These are phyloP conservation scores for Lachancea lanzarotensis DNA, from an alignment of 805 yeast genomes.

Conservation along the genomic window DNA sequence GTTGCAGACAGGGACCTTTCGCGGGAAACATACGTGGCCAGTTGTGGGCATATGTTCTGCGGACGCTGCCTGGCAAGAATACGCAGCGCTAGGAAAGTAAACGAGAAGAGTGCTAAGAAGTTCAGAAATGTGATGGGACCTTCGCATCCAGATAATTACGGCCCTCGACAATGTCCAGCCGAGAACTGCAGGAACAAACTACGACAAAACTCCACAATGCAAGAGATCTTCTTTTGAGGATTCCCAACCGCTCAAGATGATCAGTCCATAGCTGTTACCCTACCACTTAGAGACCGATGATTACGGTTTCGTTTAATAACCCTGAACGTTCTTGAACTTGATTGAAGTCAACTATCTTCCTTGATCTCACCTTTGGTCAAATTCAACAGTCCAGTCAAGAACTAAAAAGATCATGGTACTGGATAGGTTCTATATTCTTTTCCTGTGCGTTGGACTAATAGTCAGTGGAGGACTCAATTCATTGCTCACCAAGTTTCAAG, in stretches of 20 bases:
- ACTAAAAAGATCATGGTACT: neutral
- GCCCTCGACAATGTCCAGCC: slow-evolving; percentile 57
- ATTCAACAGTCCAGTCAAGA: too few relatives aligned
- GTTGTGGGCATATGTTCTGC: slow-evolving; percentile 82
- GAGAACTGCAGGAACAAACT: slow-evolving; percentile 41
- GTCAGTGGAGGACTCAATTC: slow-evolving; percentile 69
- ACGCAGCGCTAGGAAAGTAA: slow-evolving; percentile 34
- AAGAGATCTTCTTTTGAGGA: slow-evolving; percentile 42
- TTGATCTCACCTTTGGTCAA: too few relatives aligned
- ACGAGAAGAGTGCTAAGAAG: slow-evolving; percentile 21
- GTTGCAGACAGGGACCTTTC: slow-evolving; percentile 55
- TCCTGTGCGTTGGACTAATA: slow-evolving; percentile 43
- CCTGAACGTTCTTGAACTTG: too few relatives aligned
- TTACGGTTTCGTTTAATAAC: too few relatives aligned
- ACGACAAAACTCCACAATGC: slow-evolving; percentile 44
- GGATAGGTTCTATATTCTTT: neutral
- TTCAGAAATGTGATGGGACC: slow-evolving; percentile 26
- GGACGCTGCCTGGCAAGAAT: slow-evolving; percentile 75
- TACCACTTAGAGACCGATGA: neutral
- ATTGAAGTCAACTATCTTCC: too few relatives aligned
- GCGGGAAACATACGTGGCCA: slow-evolving; percentile 54
- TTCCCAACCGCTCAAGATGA: neutral
- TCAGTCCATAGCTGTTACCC: neutral
- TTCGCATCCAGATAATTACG: slow-evolving; percentile 39
- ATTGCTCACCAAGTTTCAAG: slow-evolving; percentile 67